A percentile compares a stretch with the other conserved stretches of the same genome.
These are phyloP conservation scores for Hortaea werneckii DNA, from an alignment of 2,329 filamentous ascomycete species.

Conservation along the genomic window DNA sequence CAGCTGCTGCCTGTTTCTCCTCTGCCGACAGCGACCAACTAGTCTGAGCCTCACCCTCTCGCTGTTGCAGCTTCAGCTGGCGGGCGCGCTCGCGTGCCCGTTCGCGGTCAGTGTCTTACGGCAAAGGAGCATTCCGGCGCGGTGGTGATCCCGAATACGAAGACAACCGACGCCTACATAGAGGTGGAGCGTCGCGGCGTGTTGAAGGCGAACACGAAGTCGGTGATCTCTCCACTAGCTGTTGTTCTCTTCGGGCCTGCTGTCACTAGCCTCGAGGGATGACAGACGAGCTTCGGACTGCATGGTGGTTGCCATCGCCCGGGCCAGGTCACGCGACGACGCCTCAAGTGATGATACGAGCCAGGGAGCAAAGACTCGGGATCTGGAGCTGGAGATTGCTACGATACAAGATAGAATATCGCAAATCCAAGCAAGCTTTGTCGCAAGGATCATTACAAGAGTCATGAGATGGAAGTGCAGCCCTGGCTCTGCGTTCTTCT, in stretches of 20 bases:
- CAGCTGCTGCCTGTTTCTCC: conserved; percentile 77
- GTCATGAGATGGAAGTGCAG: not conserved
- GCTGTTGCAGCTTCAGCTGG: conserved; percentile 35
- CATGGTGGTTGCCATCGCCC: conserved; percentile 12
- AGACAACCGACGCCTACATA: conserved; percentile 12
- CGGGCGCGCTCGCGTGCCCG: conserved; percentile 44
- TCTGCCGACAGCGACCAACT: conserved; percentile 56
- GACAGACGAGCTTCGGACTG: conserved; percentile 19
- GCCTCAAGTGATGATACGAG: too few relatives aligned
- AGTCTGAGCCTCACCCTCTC: conserved; percentile 31
- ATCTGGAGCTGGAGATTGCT: not conserved
- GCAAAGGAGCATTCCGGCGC: conserved; percentile 30
- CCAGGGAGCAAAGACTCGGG: too few relatives aligned
- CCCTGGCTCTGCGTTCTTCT: too few relatives aligned
- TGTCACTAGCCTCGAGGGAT: conserved; percentile 15
- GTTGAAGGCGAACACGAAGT: conserved; percentile 27
- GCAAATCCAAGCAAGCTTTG: not conserved
- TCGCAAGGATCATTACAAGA: not conserved
- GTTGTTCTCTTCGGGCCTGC: conserved; percentile 4
- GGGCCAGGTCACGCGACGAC: too few relatives aligned
- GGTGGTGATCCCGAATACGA: conserved; percentile 24
- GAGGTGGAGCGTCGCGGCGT: conserved; percentile 22
- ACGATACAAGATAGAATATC: not conserved
- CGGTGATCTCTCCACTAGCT: conserved; percentile 21
- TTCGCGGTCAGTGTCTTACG: conserved; percentile 40